Base-by-base conservation (phyloP, 2,329 filamentous ascomycete species). In the Parasarocladium wereldwijsianum region DNA sequence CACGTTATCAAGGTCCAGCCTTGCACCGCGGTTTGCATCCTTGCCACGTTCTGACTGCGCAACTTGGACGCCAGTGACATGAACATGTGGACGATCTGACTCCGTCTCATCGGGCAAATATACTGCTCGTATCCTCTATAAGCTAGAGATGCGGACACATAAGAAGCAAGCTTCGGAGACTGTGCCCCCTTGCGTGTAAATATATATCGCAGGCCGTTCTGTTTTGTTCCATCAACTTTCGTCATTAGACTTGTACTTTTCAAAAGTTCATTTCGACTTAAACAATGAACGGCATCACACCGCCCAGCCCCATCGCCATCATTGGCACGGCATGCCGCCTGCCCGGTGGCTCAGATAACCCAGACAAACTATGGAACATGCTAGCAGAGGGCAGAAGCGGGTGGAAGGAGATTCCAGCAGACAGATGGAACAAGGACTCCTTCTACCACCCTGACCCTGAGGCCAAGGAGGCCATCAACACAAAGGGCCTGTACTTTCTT, bases 251-350 rank as follows among this genome's bases (percentile, higher is more conserved):
- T 21, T 21, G 19, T 21, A 21, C 19, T 21, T n/a, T 21, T 21
- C n/a, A 8, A 8, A 21, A 21, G 19, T 21, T 21, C 19, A 21
- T 21, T 21, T n/a, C 19, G n/a, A 21, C 19, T 21, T n/a, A 21
- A 8, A 21, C 19, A 21, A 21, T 21, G 19, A n/a, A 21, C 19
- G 19, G 19, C 8, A 21, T 21, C 19, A 21, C 19, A 21, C 19
- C 19, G 8, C 19, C 19, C 13, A 14, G 10, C 8, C 37, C 8
- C 29, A 32, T 1, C 36, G 58, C 56, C 8, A 47, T 62, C 5
- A 42, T 61, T 19, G 57, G 58, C n/a, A 46, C 60, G 35, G 50
- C 49, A 3, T 54, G 54, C 26, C 47, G 51, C 6, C 57, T 60
- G 13, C 55, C 58, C 4, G 52, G 55, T 7, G 44, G 44, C 15